A percentile compares a stretch with the other conserved stretches of the same genome.
phyloP scores from a whole-genome alignment of 2,329 filamentous ascomycete species.

The Tolypocladium cylindrosporum region DNA sequence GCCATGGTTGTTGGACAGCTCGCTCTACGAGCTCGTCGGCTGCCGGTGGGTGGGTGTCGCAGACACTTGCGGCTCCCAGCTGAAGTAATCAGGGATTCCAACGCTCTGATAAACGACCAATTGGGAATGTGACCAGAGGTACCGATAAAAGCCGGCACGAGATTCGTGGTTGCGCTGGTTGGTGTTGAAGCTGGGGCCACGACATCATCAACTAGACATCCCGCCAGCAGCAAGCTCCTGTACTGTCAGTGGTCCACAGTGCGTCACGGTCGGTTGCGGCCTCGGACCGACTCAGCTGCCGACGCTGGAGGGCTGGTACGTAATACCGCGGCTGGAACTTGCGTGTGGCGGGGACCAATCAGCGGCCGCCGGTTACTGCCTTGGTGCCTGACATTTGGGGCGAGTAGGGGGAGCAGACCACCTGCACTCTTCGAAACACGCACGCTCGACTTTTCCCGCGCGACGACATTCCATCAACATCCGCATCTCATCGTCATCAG shows the following conservation, averaged over 20 bases:
- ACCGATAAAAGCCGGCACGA: background rate
- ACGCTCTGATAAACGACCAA: background rate
- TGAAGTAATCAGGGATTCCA: background rate
- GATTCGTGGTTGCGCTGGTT: background rate
- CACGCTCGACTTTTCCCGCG: conserved; percentile 20
- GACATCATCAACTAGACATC: conserved; percentile 6
- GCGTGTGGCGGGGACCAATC: background rate
- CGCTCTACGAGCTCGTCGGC: background rate
- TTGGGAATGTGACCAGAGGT: background rate
- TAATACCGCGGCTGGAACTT: background rate
- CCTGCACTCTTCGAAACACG: conserved; percentile 13
- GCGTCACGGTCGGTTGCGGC: conserved; percentile 3
- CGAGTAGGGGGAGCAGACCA: conserved; percentile 5
- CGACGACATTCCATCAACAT: conserved; percentile 20
- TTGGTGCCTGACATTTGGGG: conserved; percentile 24
- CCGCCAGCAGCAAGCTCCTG: conserved; percentile 1
- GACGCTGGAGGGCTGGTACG: background rate
- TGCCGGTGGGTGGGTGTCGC: background rate
- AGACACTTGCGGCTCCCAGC: conserved; percentile 1
- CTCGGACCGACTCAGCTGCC: conserved; percentile 11
- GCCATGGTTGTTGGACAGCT: conserved; percentile 26
- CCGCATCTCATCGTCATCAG: conserved; percentile 13
- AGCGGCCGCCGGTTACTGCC: background rate
- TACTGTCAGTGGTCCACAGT: conserved; percentile 3
- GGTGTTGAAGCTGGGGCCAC: conserved; percentile 8